Evolutionary conservation across 202 grass and related monocot genomes (phyloP).

Genomic region (Setaria viridis): DNA sequence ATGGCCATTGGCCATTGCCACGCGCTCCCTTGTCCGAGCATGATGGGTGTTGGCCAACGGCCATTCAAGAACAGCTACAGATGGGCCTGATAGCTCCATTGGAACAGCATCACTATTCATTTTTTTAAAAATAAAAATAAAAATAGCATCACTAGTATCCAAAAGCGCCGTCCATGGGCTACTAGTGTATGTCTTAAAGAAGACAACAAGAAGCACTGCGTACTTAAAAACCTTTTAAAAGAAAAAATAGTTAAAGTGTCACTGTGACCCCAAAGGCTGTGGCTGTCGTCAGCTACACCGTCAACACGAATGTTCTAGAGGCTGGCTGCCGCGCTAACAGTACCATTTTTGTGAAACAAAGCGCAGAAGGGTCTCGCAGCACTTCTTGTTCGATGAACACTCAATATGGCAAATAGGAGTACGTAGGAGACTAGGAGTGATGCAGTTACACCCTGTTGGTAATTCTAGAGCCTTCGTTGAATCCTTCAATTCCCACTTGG

Average conservation of each 20-base stretch:
- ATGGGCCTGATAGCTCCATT: conserved; percentile 6
- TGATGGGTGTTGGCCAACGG: conserved; percentile 6
- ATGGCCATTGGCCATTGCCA: not conserved
- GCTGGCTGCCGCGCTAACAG: not conserved
- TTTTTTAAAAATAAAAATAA: not conserved
- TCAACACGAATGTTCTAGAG: not conserved
- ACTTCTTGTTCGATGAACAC: not conserved
- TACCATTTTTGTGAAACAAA: not conserved
- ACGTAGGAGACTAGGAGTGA: not conserved
- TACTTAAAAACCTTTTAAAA: too few species aligned
- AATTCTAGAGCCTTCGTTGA: not conserved
- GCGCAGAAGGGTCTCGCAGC: not conserved
- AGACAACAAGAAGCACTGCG: too few species aligned
- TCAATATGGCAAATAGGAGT: too few species aligned
- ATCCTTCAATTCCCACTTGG: not conserved
- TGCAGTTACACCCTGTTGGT: not conserved
- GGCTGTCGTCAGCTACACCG: not conserved
- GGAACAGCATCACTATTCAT: not conserved
- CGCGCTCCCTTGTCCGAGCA: not conserved
- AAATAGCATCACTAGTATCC: not conserved
- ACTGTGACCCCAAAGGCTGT: not conserved
- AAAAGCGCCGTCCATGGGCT: not conserved
- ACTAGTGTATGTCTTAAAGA: too few species aligned
- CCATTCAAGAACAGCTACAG: not conserved
- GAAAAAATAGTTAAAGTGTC: not conserved